Conservation (phyloP, 2,329 filamentous ascomycete species). For the Nannizzia gypsea region DNA sequence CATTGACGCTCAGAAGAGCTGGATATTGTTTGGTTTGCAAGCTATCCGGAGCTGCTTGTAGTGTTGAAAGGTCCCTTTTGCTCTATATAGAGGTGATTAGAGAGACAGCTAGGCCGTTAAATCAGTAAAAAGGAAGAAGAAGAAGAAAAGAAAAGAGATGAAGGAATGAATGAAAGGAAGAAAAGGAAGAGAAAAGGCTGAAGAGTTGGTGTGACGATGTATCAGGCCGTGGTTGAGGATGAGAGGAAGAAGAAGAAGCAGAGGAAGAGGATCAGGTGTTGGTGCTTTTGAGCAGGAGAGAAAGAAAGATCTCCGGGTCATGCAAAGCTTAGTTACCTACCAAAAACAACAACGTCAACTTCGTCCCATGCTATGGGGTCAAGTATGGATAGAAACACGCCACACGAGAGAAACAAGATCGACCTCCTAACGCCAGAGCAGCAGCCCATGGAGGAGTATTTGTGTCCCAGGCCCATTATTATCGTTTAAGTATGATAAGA, state of each 20-base stretch:
- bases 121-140: neutral
- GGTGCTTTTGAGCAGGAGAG: neutral
- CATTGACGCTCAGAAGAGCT: neutral
- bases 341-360: neutral
- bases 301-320: neutral
- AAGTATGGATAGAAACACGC: neutral
- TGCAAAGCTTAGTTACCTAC: neutral
- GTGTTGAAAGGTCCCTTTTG: neutral
- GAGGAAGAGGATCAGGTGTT: neutral
- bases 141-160: neutral
- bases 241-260: no score
- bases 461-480: neutral
- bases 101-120: neutral
- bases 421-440: neutral
- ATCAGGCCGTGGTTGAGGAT: neutral
- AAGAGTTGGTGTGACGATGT: neutral
- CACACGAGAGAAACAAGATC: neutral
- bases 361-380: neutral
- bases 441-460: neutral
- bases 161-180: neutral
- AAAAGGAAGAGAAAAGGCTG: neutral
- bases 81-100: neutral
- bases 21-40: neutral
- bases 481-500: no score
- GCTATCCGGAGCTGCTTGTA: neutral